Conservation (phyloP, 768 basidiomycete species). For the Saitozyma podzolica region DNA sequence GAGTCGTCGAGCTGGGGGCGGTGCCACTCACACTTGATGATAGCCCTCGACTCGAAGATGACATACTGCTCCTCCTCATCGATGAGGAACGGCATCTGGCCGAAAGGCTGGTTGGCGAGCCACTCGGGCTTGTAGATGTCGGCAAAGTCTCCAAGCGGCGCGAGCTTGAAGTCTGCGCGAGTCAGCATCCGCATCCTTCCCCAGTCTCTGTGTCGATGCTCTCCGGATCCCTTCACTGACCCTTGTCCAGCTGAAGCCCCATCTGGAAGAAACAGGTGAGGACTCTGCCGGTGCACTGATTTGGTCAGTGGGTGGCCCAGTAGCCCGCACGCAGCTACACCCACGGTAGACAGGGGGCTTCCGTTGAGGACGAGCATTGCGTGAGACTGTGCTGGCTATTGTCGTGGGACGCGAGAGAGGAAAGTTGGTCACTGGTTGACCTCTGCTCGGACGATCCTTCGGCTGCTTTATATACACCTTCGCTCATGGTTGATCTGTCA, state of each 20-base stretch:
- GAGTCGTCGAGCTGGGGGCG: not conserved
- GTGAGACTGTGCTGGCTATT: no score
- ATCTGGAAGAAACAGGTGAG: not conserved
- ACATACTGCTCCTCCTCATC: slow-evolving; percentile 62
- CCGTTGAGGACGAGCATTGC: no score
- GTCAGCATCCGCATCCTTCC: not conserved
- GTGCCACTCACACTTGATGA: slow-evolving; percentile 20
- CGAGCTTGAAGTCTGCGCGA: slow-evolving; percentile 9
- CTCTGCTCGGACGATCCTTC: no score
- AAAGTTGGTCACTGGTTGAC: no score
- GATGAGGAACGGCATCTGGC: slow-evolving; percentile 63
- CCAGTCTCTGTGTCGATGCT: not conserved
- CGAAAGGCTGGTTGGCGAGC: slow-evolving; percentile 63
- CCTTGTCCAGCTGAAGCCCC: not conserved
- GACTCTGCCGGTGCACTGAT: not conserved
- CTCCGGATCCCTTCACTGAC: not conserved
- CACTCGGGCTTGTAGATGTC: slow-evolving; percentile 42
- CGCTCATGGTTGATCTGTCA: no score
- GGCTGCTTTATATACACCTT: no score
- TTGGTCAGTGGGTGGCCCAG: not conserved
- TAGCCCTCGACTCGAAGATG: slow-evolving; percentile 54
- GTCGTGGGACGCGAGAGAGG: no score
- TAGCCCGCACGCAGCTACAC: not conserved
- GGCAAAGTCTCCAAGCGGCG: not conserved
- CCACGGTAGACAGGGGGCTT: no score